Base-by-base conservation (phyloP, 495 filamentous ascomycete genomes). In the Neurospora sp. region DNA sequence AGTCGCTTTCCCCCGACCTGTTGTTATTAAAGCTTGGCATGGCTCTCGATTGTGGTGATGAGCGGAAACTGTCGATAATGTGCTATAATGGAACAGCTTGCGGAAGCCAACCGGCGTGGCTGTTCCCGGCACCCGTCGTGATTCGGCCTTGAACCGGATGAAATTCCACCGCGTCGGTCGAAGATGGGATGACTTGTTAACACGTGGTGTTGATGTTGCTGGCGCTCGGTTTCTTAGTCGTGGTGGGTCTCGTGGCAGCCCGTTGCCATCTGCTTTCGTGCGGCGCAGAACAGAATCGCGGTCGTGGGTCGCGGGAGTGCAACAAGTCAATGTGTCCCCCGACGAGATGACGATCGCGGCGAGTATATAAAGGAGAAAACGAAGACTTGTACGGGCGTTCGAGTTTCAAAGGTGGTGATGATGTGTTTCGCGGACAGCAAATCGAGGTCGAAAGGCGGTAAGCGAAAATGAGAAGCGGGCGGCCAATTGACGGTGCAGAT, bases 401-500 rank as follows among this genome's bases (percentile, higher is more conserved):
- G 48, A 59, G 22, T 31, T 59, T 59, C 48, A n/a, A 2, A 20
- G 27, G 27, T 31, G 27, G 27, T 31, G 27, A 31, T 31, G 27
- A 65, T 65, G 27, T 65, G 27, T 35, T 35, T 65, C 53, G 53
- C 53, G 38, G 71, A 70, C 71, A 71, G 69, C 70, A n/a, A 27
- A 71, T 40, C 61, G 22, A 71, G 39, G 40, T 70, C 39, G 71
- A 70, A 70, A 73, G 71, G 77, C 84, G 90, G 42, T 85, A 84
- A 73, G 87, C 85, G 69, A 87, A 77, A 71, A 88, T 85, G 41
- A 82, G 77, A 20, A 74, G n/a, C 46, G 27, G 53, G 27, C 14
- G 76, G 70, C 46, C 75, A 76, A 76, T 81, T 77, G 71, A 77
- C 74, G 73, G 73, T 35, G 74, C 76, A 61, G 39, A 48, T 48